These are phyloP conservation scores for Acanthamoeba triangularis DNA, from an alignment of 208 protist species.

Conservation along the genomic window DNA sequence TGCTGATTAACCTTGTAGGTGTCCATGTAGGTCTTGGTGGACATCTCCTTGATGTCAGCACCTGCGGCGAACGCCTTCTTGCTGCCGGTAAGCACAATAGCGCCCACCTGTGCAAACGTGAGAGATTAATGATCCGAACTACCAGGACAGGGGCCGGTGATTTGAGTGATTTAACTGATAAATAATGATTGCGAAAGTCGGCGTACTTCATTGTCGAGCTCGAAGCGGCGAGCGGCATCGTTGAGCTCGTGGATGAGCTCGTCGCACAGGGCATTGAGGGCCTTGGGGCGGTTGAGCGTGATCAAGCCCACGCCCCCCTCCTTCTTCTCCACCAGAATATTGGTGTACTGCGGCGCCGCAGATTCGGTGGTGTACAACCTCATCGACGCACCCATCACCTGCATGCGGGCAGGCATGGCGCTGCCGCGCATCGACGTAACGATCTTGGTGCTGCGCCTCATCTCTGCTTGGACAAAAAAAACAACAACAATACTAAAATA, in stretches of 20 bases:
- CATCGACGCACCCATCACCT: not conserved
- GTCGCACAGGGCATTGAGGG: slow-evolving; percentile 96
- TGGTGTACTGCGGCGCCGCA: slow-evolving; percentile 56
- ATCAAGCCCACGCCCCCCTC: slow-evolving; percentile 91
- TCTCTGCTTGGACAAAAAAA: no score
- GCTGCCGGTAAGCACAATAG: slow-evolving; percentile 95
- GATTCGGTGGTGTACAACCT: not conserved
- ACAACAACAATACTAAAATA: no score
- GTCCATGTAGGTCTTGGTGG: slow-evolving; percentile 91
- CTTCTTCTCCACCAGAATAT: slow-evolving; percentile 82
- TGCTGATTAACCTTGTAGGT: no score
- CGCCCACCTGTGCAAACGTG: slow-evolving; percentile 83
- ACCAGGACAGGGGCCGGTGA: no score
- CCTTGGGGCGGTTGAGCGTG: slow-evolving; percentile 96
- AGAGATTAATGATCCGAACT: not conserved
- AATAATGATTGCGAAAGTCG: not conserved
- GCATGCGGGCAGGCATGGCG: not conserved
- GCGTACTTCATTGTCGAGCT: slow-evolving; percentile 90
- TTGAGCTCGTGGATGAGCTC: slow-evolving; percentile 92
- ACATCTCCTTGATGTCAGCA: slow-evolving; percentile 98
- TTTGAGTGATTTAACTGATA: no score
- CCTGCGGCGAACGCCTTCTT: slow-evolving; percentile 97
- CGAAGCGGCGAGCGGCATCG: slow-evolving; percentile 91
- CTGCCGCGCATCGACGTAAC: not conserved
- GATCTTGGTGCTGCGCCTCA: slow-evolving; percentile 19